Base-by-base conservation (phyloP, 345 rosid species). In the Excoecaria agallocha region DNA sequence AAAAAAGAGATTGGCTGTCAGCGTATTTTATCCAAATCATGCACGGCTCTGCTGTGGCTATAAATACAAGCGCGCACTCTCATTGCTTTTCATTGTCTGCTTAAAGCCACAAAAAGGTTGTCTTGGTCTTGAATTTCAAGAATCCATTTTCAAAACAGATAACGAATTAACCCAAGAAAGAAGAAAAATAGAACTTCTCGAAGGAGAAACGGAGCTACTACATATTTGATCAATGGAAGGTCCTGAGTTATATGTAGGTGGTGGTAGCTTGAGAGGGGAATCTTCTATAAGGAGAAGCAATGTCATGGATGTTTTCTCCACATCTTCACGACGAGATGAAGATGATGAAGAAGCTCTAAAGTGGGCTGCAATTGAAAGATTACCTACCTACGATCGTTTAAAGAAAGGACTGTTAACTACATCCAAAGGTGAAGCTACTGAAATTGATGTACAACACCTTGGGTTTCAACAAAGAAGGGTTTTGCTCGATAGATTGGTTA, bases 341-440 rank as follows among this genome's bases (percentile, higher is more conserved):
- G 77, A 82, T 0, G 89, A 48, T 1, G 91, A 87, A 70, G 87
- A 87, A 62, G 89, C 86, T 39, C 71, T 87, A 1, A 75, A 75
- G 56, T 87, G 90, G 88, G 90, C 90, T 4, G 87, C 85, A 0
- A 74, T 85, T 12, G 84, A 85, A 80, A 86, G 74, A 68, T 76
- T 88, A 24, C 91, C 89, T 1, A 85, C 89, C 3, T 73, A 65
- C 48, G 78, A 72, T 55, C 85, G 91, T 46, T 38, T 82, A 9
- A 77, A 78, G 80, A 86, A 71, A 77, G 87, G 86, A 5, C 66
- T 87, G 71, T 66, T 87, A 10, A 71, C 75, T 38, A 51, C 80
- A 3, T 77, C 76, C 1, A 66, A 49, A 35, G 77, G 77, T 59
- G 73, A 0, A 22, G 72, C 48, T 46, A 74, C 17, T 39, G 73